These are phyloP conservation scores for Pogostemon cablin DNA, from an alignment of 257 asterid species.

Conservation along the genomic window DNA sequence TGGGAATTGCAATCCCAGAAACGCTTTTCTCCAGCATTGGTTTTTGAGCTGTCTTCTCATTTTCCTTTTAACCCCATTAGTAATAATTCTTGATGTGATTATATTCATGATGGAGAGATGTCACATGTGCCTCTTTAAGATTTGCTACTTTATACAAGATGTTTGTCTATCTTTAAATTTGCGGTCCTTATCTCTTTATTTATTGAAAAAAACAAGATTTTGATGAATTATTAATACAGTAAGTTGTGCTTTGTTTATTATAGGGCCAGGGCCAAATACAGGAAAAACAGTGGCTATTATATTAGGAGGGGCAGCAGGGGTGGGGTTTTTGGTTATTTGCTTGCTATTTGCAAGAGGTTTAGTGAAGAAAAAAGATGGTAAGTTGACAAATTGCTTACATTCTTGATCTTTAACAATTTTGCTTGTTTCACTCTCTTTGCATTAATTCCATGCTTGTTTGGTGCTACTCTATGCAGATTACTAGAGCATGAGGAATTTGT, in stretches of 20 bases:
- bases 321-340: constrained; percentile 81
- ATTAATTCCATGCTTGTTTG: constrained; percentile 26
- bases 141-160: constrained; percentile 48
- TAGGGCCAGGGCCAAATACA: constrained; percentile 78
- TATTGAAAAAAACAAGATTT: constrained; percentile 21
- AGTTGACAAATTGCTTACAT: constrained; percentile 33
- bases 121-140: constrained; percentile 36
- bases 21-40: constrained; percentile 35
- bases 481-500: constrained; percentile 28
- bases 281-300: constrained; percentile 97
- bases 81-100: too few relatives aligned
- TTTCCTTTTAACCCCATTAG: not conserved
- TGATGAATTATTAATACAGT: constrained; percentile 36
- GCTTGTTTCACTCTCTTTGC: constrained; percentile 1
- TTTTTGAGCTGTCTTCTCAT: constrained; percentile 43
- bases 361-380: constrained; percentile 91
- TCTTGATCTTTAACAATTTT: not conserved
- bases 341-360: constrained; percentile 76
- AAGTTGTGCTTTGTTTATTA: constrained; percentile 40
- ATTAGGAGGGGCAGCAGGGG: constrained; percentile 99
- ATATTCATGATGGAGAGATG: constrained; percentile 26
- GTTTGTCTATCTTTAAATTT: constrained; percentile 58
- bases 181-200: constrained; percentile 43
- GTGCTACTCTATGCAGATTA: constrained; percentile 45
- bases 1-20: constrained; percentile 29